Evolutionary conservation across 2,329 filamentous ascomycete genomes (phyloP).

Genomic region (Arthrobotrys sphaeroides): DNA sequence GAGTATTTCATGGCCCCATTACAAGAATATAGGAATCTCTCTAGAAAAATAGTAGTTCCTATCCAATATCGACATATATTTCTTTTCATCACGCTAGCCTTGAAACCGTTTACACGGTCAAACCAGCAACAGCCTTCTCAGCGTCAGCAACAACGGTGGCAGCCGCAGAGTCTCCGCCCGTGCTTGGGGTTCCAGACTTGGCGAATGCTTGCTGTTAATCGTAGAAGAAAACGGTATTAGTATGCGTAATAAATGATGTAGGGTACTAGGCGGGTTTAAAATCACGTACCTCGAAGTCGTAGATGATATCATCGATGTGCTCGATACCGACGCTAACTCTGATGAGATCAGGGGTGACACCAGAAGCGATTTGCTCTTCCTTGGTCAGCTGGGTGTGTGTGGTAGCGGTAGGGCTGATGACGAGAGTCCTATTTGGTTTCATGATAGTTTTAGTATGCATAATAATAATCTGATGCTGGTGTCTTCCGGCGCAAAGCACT

Average conservation of each 20-base stretch:
- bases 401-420: constrained; percentile 81
- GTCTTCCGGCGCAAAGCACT: background rate
- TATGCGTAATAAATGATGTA: background rate
- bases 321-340: constrained; percentile 95
- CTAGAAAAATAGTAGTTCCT: too few species aligned
- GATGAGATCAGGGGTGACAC: constrained; percentile 88
- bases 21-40: too few species aligned
- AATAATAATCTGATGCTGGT: background rate
- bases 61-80: too few species aligned
- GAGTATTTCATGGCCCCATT: too few species aligned
- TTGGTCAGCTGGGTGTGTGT: constrained; percentile 86
- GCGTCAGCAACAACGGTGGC: constrained; percentile 31
- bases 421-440: constrained; percentile 32
- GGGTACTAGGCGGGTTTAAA: background rate
- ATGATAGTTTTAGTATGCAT: constrained; percentile 2
- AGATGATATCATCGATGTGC: constrained; percentile 96
- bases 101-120: constrained; percentile 55
- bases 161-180: constrained; percentile 24
- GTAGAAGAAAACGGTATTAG: background rate
- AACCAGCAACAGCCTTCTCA: constrained; percentile 51
- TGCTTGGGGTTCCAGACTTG: constrained; percentile 34
- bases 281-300: constrained; percentile 72
- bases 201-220: constrained; percentile 53
- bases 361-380: constrained; percentile 80
- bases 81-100: too few species aligned